Base-by-base conservation (phyloP, 192 early-diverging fungal species). In the Mortierella alpina region DNA sequence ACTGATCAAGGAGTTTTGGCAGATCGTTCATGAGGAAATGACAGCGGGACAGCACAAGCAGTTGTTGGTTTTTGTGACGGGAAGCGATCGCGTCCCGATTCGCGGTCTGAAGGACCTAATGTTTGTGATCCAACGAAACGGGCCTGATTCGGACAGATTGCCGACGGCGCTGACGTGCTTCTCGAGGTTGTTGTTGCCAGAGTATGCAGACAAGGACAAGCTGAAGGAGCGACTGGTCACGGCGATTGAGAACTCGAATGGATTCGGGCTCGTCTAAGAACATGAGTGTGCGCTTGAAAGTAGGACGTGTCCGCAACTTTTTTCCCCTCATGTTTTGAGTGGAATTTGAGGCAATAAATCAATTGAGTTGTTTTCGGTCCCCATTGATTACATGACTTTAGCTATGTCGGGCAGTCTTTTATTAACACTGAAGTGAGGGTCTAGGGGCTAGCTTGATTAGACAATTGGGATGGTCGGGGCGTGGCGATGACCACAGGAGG, bases 81-180 rank as follows among this genome's bases (percentile, higher is more conserved):
- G 96, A 5, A 91, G 90, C 41, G 95, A 97, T 69, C 90, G 94
- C n/a, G 84, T 97, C 6, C 97, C 97, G 9, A 75, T 97, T 47
- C 90, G 91, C 53, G 96, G 97, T 2, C 87, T 95, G 48, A 86
- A 88, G 31, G 85, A 88, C 31, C 79, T 98, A 40, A 90, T 92
- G 22, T 98, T 98, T 93, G 94, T 96, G 46, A 89, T 98, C 14
- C 97, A 98, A 77, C 84, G 96, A n/a, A 97, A 98, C 70, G 97
- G 97, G 13, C 95, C 96, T 0, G 96, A 98, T 72, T 90, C 89
- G 22, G 91, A 96, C 48, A 72, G 89, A n/a, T 64, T 98, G 63
- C 96, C 96, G 8, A 94, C 96, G 1, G 92, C 95, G 9, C 77
- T 96, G 74, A 98, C 96, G 5, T 98, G 96, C 73, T 98, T 98